Conservation (phyloP, 306 rosid genomes). For the Fagus sylvatica region DNA sequence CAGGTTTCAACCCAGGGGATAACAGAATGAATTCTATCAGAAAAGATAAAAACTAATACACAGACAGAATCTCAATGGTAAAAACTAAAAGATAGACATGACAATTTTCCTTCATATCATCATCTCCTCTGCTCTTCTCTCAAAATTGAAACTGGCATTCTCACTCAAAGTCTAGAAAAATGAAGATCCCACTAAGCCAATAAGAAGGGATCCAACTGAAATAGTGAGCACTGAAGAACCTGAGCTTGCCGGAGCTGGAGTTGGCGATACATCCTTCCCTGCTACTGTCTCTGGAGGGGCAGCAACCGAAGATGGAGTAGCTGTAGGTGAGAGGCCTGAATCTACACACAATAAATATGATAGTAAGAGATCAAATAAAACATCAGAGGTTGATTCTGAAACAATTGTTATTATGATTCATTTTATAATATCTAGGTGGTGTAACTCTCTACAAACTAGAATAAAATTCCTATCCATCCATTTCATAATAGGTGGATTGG, state of each 20-base stretch:
- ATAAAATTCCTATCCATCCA: too few relatives aligned
- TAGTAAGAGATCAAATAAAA: background rate
- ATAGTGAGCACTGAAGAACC: constrained; percentile 19
- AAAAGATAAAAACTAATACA: background rate
- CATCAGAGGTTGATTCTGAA: background rate
- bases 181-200: constrained; percentile 27
- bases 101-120: background rate
- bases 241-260: constrained; percentile 37
- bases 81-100: constrained; percentile 5
- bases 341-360: background rate
- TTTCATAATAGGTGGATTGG: too few relatives aligned
- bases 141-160: constrained; percentile 20
- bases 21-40: background rate
- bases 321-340: background rate
- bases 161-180: constrained; percentile 31
- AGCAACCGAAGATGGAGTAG: background rate
- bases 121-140: constrained; percentile 2
- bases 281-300: background rate
- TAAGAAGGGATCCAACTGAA: constrained; percentile 31
- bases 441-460: too few relatives aligned
- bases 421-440: too few relatives aligned
- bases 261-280: constrained; percentile 25
- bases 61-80: constrained; percentile 7
- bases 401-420: background rate
- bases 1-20: background rate